Conservation (phyloP, 805 yeast species). For the Saccharomycopsis sp. region DNA sequence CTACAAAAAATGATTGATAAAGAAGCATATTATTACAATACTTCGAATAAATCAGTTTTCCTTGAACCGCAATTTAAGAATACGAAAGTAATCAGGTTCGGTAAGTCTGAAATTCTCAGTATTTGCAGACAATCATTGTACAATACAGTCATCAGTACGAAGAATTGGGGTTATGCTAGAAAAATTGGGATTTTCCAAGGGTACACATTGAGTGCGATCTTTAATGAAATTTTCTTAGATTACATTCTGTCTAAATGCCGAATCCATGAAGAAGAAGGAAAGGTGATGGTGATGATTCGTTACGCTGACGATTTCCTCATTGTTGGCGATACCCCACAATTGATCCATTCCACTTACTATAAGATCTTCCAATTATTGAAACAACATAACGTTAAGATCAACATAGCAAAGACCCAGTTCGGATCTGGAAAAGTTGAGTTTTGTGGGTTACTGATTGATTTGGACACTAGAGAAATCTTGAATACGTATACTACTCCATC, state of each 20-base stretch:
- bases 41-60: background rate
- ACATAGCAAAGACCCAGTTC: constrained; percentile 7
- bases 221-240: constrained; percentile 72
- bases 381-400: constrained; percentile 5
- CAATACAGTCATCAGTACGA: constrained; percentile 39
- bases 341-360: constrained; percentile 28
- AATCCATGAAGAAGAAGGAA: constrained; percentile 26
- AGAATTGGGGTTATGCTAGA: constrained; percentile 37
- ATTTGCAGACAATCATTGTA: constrained; percentile 46
- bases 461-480: constrained; percentile 1
- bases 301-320: constrained; percentile 82
- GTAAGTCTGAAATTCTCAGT: constrained; percentile 37
- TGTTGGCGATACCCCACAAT: constrained; percentile 39
- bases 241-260: constrained; percentile 37
- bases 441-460: constrained; percentile 10
- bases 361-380: background rate
- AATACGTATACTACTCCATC: background rate
- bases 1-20: background rate
- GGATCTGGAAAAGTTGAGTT: constrained; percentile 2
- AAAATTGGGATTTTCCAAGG: constrained; percentile 81
- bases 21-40: constrained; percentile 14
- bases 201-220: constrained; percentile 60
- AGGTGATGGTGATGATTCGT: constrained; percentile 38
- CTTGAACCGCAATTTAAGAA: constrained; percentile 3
- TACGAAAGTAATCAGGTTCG: constrained; percentile 25